These are phyloP conservation scores for Vaccinium darrowii DNA, from an alignment of 148 eudicot species.

Conservation along the genomic window DNA sequence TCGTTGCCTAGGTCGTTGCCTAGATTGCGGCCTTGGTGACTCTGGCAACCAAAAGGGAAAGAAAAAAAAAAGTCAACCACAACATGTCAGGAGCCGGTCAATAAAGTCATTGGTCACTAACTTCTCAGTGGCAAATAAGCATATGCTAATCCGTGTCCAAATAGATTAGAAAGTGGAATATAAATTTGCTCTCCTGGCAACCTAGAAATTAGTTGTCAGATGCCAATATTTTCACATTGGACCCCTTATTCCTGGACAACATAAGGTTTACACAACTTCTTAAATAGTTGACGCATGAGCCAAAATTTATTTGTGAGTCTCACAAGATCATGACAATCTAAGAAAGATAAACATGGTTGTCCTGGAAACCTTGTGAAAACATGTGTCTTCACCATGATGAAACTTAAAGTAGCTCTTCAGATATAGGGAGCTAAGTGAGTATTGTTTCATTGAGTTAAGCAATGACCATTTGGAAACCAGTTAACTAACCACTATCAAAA, in stretches of 20 bases:
- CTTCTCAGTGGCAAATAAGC: background rate
- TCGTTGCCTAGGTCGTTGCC: slow-evolving; percentile 27
- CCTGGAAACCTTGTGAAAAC: background rate
- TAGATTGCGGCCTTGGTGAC: slow-evolving; percentile 15
- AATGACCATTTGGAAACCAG: background rate
- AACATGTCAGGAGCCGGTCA: background rate
- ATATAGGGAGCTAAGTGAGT: background rate
- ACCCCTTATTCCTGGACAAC: background rate
- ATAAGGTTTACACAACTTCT: background rate
- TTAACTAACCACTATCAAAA: background rate
- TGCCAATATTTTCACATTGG: background rate
- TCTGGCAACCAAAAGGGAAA: slow-evolving; percentile 18
- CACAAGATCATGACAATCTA: background rate
- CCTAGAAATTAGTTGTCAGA: background rate
- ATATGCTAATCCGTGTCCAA: background rate
- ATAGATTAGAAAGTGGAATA: background rate
- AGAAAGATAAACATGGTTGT: background rate
- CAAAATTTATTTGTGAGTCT: background rate
- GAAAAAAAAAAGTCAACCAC: background rate
- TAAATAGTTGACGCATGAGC: background rate
- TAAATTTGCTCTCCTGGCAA: background rate
- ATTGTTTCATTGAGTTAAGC: background rate
- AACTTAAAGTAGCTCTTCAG: background rate
- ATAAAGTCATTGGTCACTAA: background rate
- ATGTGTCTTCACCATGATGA: background rate